phyloP scores from a whole-genome alignment of 139 green algal genomes.

The Micromonas commoda region DNA sequence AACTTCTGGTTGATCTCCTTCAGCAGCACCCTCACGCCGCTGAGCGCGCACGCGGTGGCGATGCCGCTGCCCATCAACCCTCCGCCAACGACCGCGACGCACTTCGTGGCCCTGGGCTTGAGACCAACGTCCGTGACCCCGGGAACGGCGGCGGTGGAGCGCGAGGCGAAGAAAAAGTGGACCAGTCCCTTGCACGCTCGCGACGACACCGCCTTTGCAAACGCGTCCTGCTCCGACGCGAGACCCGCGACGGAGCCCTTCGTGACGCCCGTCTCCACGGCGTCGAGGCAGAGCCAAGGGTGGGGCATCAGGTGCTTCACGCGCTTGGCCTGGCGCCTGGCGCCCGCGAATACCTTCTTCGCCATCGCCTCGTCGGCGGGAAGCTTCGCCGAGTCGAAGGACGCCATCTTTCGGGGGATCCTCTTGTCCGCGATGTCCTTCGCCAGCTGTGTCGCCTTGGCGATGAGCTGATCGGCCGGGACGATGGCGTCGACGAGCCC shows the following conservation, averaged over 20 bases:
- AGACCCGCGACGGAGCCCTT: slow-evolving; percentile 74
- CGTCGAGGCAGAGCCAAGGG: slow-evolving; percentile 88
- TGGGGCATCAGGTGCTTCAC: slow-evolving; percentile 59
- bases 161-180: slow-evolving; percentile 96
- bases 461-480: slow-evolving; percentile 53
- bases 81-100: slow-evolving; percentile 86
- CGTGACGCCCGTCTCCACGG: slow-evolving; percentile 68
- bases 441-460: slow-evolving; percentile 50
- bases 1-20: slow-evolving; percentile 98
- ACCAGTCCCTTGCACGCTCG: slow-evolving; percentile 72
- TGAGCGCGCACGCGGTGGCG: slow-evolving; percentile 72
- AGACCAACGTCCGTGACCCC: slow-evolving; percentile 82
- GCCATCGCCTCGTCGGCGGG: neutral
- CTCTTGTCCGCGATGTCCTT: slow-evolving; percentile 71
- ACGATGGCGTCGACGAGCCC: slow-evolving; percentile 87
- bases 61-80: slow-evolving; percentile 97
- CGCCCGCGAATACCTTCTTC: neutral
- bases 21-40: slow-evolving; percentile 62
- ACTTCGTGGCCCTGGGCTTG: slow-evolving; percentile 61
- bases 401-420: slow-evolving; percentile 41
- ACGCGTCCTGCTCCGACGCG: slow-evolving; percentile 60
- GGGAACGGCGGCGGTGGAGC: slow-evolving; percentile 79
- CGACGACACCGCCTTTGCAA: slow-evolving; percentile 49
- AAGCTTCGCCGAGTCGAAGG: slow-evolving; percentile 30
- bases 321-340: slow-evolving; percentile 53